Percentiles rank a stretch among this genome's conserved stretches.
These are phyloP conservation scores for Naganishia friedmannii DNA, from an alignment of 768 basidiomycete species.

Conservation along the genomic window DNA sequence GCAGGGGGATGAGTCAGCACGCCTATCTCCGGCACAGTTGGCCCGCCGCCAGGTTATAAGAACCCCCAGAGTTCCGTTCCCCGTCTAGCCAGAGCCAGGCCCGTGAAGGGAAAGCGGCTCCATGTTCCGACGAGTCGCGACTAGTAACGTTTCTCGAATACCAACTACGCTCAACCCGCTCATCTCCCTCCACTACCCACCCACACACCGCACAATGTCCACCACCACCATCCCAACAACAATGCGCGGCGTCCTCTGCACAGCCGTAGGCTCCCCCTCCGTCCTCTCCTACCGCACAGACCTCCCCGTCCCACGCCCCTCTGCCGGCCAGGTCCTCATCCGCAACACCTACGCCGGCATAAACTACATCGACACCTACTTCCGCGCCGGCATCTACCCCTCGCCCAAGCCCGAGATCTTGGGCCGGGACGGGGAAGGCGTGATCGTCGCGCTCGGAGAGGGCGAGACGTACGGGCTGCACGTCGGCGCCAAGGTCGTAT, in stretches of 20 bases:
- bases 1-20: neutral
- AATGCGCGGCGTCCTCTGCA: slow-evolving; percentile 50
- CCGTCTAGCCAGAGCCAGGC: too few relatives aligned
- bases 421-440: slow-evolving; percentile 77
- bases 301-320: slow-evolving; percentile 66
- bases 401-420: slow-evolving; percentile 55
- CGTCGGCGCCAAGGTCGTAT: slow-evolving; percentile 70
- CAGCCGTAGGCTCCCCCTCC: slow-evolving; percentile 71
- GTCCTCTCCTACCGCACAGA: slow-evolving; percentile 58
- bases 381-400: slow-evolving; percentile 59
- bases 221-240: slow-evolving; percentile 29
- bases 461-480: slow-evolving; percentile 63
- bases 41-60: too few relatives aligned
- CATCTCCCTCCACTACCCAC: slow-evolving; percentile 6
- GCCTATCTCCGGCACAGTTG: too few relatives aligned
- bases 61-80: too few relatives aligned
- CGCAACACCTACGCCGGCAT: slow-evolving; percentile 50
- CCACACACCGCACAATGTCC: slow-evolving; percentile 18
- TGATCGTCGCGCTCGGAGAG: slow-evolving; percentile 67
- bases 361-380: slow-evolving; percentile 56
- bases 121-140: too few relatives aligned
- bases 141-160: too few relatives aligned
- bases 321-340: slow-evolving; percentile 58
- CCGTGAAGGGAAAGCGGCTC: too few relatives aligned
- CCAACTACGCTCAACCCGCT: slow-evolving; percentile 16